Evolutionary conservation across 2,329 filamentous ascomycete genomes (phyloP).

Genomic region (Nannizzia gypsea): DNA sequence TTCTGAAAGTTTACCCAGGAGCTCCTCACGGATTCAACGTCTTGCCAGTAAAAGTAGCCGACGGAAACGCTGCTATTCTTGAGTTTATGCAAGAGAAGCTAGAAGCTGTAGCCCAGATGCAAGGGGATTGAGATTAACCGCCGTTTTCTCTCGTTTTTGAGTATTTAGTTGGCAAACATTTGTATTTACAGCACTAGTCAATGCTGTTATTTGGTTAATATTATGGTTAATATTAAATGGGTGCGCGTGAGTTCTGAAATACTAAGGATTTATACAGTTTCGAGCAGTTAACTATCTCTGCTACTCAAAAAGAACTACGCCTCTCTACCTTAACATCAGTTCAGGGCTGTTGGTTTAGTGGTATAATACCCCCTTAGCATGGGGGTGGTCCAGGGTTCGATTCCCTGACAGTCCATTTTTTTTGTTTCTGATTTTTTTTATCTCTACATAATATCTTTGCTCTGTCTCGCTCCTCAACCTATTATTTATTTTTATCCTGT

Average conservation of each 20-base stretch:
- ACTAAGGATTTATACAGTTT: too few species aligned
- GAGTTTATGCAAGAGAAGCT: not conserved
- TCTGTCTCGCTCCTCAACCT: too few species aligned
- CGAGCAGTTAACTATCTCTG: too few species aligned
- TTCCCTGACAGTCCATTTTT: slow-evolving; percentile 13
- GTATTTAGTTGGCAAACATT: too few species aligned
- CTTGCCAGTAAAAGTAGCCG: slow-evolving; percentile 18
- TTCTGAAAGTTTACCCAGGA: slow-evolving; percentile 45
- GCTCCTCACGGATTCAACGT: slow-evolving; percentile 43
- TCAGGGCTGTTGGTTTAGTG: slow-evolving; percentile 10
- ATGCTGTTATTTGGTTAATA: too few species aligned
- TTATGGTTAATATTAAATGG: too few species aligned
- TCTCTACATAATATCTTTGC: not conserved
- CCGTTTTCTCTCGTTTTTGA: too few species aligned
- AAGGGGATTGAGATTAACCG: not conserved
- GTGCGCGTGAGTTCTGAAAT: too few species aligned
- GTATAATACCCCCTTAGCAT: slow-evolving; percentile 13
- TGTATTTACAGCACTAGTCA: too few species aligned
- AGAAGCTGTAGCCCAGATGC: not conserved
- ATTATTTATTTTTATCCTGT: not conserved
- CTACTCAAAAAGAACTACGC: too few species aligned
- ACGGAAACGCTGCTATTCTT: not conserved
- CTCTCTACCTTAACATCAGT: too few species aligned
- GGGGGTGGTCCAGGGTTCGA: slow-evolving; percentile 17
- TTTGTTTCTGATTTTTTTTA: not conserved